Percentiles rank a stretch among this genome's conserved stretches.
Evolutionary conservation across 2,329 filamentous ascomycete species (phyloP).

Genomic region (Monosporascus sp.): DNA sequence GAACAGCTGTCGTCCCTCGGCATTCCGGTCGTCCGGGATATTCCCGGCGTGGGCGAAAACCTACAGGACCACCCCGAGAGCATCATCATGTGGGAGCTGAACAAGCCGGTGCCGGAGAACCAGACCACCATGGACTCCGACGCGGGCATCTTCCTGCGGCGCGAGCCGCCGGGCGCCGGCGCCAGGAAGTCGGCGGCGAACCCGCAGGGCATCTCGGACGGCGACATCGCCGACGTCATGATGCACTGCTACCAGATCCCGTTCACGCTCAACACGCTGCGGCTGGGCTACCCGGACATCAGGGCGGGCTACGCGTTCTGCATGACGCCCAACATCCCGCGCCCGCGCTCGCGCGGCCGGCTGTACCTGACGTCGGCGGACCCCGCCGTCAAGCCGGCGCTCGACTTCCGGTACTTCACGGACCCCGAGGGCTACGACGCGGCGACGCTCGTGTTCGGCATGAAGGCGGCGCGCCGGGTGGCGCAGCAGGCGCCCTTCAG

Average conservation of each 20-base stretch:
- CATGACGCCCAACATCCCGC: constrained; percentile 89
- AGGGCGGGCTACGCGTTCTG: constrained; percentile 78
- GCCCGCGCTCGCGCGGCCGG: constrained; percentile 71
- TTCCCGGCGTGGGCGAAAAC: constrained; percentile 58
- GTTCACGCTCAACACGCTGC: constrained; percentile 79
- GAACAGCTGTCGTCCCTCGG: constrained; percentile 48
- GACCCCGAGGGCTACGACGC: constrained; percentile 82
- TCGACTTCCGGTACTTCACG: constrained; percentile 88
- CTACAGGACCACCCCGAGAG: constrained; percentile 57
- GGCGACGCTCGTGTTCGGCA: constrained; percentile 71
- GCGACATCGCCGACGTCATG: constrained; percentile 80
- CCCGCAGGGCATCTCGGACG: constrained; percentile 53
- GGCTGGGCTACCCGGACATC: constrained; percentile 63
- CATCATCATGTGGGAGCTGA: constrained; percentile 70
- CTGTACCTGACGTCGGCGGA: constrained; percentile 74
- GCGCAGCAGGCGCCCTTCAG: constrained; percentile 73
- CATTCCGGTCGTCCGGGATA: constrained; percentile 51
- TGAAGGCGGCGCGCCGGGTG: constrained; percentile 72
- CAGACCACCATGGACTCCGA: constrained; percentile 91
- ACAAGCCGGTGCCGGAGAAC: constrained; percentile 69
- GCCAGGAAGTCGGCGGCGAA: constrained; percentile 46
- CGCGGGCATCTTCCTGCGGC: constrained; percentile 81
- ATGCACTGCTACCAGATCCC: constrained; percentile 97
- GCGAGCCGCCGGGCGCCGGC: constrained; percentile 65
- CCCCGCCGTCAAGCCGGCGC: constrained; percentile 71